These are phyloP conservation scores for Apophysomyces variabilis DNA, from an alignment of 371 early-diverging fungal species.

Conservation along the genomic window DNA sequence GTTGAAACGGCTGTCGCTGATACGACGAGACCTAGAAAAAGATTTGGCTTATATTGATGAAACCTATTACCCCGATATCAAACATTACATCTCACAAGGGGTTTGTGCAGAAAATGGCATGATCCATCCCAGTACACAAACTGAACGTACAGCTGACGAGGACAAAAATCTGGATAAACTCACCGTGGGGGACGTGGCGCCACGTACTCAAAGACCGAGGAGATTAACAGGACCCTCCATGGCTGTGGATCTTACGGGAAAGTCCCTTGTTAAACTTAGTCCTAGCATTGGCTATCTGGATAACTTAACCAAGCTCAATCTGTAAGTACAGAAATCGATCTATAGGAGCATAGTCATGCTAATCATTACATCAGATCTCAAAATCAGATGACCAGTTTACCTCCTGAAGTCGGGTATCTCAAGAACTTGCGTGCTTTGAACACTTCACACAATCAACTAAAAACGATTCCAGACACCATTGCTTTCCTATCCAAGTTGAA, in stretches of 20 bases:
- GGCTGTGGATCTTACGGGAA: conserved; percentile 38
- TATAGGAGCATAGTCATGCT: not conserved
- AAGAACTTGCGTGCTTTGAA: conserved; percentile 38
- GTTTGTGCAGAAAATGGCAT: not conserved
- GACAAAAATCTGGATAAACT: conserved; percentile 35
- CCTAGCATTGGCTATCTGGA: conserved; percentile 42
- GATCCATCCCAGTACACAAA: not conserved
- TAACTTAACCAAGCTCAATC: conserved; percentile 44
- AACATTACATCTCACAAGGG: conserved; percentile 21
- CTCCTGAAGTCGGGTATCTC: conserved; percentile 41
- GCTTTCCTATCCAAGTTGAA: conserved; percentile 32
- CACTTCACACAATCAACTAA: conserved; percentile 41
- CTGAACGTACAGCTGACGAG: conserved; percentile 11
- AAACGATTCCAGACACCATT: conserved; percentile 41
- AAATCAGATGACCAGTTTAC: conserved; percentile 48
- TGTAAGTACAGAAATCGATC: conserved; percentile 28
- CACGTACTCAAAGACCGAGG: conserved; percentile 21
- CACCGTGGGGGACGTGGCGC: conserved; percentile 36
- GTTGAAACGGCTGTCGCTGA: conserved; percentile 35
- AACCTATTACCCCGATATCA: conserved; percentile 41
- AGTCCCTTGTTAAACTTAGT: conserved; percentile 41
- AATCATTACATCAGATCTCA: conserved; percentile 32
- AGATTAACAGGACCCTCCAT: conserved; percentile 26
- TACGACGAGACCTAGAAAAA: conserved; percentile 35
- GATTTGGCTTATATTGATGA: conserved; percentile 50